A percentile compares a stretch with the other conserved stretches of the same genome.
Conservation (phyloP, 768 basidiomycete species). For the Pulveroboletus frians region DNA sequence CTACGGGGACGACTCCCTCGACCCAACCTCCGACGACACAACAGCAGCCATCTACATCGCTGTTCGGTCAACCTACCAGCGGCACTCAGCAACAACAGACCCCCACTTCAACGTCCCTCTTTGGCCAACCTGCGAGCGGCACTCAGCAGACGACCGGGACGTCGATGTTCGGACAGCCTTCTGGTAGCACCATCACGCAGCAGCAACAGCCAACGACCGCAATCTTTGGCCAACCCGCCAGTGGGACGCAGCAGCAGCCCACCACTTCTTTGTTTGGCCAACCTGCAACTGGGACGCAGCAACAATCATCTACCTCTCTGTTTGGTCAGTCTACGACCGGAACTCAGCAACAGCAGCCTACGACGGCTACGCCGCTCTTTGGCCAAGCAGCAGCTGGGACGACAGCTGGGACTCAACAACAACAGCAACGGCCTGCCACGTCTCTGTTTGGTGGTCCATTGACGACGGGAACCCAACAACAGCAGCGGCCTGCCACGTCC, state of each 20-base stretch:
- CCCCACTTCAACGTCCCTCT: slow-evolving; percentile 9
- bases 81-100: slow-evolving; percentile 4
- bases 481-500: slow-evolving; percentile 27
- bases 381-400: slow-evolving; percentile 9
- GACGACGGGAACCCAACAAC: slow-evolving; percentile 28
- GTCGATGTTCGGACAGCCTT: slow-evolving; percentile 27
- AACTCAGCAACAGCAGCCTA: slow-evolving; percentile 34
- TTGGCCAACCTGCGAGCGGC: slow-evolving; percentile 26
- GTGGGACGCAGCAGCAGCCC: slow-evolving; percentile 17
- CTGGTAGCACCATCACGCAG: slow-evolving; percentile 26
- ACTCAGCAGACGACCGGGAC: slow-evolving; percentile 18
- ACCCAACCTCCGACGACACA: slow-evolving; percentile 20
- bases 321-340: slow-evolving; percentile 29
- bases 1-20: slow-evolving; percentile 12
- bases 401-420: slow-evolving; percentile 17
- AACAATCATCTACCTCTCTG: slow-evolving; percentile 12
- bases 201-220: slow-evolving; percentile 31
- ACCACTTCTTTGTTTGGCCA: slow-evolving; percentile 28
- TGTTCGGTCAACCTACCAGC: slow-evolving; percentile 23
- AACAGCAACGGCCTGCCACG: slow-evolving; percentile 1
- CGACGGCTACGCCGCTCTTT: slow-evolving; percentile 22
- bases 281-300: slow-evolving; percentile 7
- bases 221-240: slow-evolving; percentile 36
- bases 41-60: slow-evolving; percentile 17
- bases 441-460: slow-evolving; percentile 37